Evolutionary conservation across 2,329 filamentous ascomycete genomes (phyloP), one percentile per base, ranked within the genome.

Genomic region (Fusarium armeniacum): DNA sequence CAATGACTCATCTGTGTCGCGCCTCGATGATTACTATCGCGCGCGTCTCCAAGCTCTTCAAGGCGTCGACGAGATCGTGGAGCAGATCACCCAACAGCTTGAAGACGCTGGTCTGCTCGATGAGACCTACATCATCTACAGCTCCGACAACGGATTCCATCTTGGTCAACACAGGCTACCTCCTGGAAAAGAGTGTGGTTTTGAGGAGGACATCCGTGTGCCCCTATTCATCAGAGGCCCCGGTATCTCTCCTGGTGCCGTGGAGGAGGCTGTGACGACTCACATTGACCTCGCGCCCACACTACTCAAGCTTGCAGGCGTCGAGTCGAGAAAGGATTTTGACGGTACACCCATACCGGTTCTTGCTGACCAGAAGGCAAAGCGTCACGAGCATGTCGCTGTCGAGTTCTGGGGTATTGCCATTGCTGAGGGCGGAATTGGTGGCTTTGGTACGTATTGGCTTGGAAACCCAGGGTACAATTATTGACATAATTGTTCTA

Each of bases 211-310:
- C 62, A 85, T 89, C 62, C 84, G 87, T 3, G 84, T 90, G 1
- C 87, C 88, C 0, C 75, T 90, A 7, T 81, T 86, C 33, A 79
- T 89, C 28, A 81, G 87, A 5, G 88, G 88, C 0, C 87, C 87
- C 0, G 83, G 84, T 0, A 76, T 90, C 3, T 77, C 83, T 0
- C 72, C 80, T 20, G 80, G 80, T 0, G 58, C 73, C 6, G 75
- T 76, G 1, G 80, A 81, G 20, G 77, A 83, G 12, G 78, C 81
- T 3, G 83, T 87, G 3, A 90, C 87, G 0, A 86, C 87, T 0
- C 90, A 91, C 70, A 85, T 89, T 5, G 89, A 91, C 69, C 77
- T 91, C 3, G 87, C 86, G 1, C 89, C 89, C 0, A 91, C 89
- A 0, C 76, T 91, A 12, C 80, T 90, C 36, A 76, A 81, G 22